Conservation (phyloP, 495 filamentous ascomycete species). For the Aspergillus haitiensis region DNA sequence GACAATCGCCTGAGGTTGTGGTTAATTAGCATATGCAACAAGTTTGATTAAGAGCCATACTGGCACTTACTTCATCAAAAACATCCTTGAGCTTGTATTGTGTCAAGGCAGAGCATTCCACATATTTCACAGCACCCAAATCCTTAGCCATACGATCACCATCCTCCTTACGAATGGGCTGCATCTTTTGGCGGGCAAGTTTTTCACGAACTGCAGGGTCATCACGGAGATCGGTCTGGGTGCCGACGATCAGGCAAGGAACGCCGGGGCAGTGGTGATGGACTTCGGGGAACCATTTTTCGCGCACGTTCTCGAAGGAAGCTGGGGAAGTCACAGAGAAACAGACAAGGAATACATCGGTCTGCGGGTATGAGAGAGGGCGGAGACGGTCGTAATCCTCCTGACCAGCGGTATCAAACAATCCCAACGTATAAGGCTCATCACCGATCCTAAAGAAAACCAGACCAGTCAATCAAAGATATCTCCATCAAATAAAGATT, state of each 20-base stretch:
- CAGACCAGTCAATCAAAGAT: neutral
- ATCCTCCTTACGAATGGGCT: constrained; percentile 84
- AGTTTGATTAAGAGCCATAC: constrained; percentile 19
- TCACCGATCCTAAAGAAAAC: constrained; percentile 81
- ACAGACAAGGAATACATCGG: constrained; percentile 97
- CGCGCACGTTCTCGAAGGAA: constrained; percentile 97
- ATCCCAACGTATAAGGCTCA: constrained; percentile 94
- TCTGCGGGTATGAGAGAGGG: constrained; percentile 95
- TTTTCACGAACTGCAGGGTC: constrained; percentile 88
- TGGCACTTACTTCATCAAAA: constrained; percentile 84
- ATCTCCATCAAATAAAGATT: too few species aligned
- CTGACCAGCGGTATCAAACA: constrained; percentile 98
- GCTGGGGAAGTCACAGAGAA: constrained; percentile 99
- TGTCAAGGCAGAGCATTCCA: constrained; percentile 96
- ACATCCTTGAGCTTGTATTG: constrained; percentile 99
- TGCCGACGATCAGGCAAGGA: constrained; percentile 96
- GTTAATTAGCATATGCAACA: constrained; percentile 2
- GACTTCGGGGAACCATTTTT: constrained; percentile 99
- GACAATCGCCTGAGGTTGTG: constrained; percentile 69
- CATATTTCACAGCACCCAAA: constrained; percentile 93
- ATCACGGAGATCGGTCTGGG: constrained; percentile 93
- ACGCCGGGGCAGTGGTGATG: constrained; percentile 98
- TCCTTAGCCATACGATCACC: constrained; percentile 97
- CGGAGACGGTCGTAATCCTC: constrained; percentile 98
- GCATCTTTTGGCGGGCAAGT: constrained; percentile 92